Conservation (phyloP, 345 rosid species). For the Linum trigynum region DNA sequence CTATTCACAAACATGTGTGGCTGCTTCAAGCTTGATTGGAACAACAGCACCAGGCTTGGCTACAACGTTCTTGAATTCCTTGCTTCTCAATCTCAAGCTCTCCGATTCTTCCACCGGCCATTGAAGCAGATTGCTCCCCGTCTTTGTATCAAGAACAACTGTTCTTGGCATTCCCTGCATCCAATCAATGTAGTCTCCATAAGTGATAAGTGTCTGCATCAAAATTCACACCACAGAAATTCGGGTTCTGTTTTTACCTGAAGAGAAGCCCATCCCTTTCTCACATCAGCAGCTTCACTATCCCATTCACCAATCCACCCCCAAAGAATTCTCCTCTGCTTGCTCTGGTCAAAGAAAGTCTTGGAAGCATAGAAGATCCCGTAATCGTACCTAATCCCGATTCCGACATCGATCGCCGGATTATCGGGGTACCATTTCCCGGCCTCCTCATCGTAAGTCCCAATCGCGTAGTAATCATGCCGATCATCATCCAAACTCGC, state of each 20-base stretch:
- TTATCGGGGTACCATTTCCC: slow-evolving; percentile 46
- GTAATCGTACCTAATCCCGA: slow-evolving; percentile 58
- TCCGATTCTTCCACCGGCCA: slow-evolving; percentile 86
- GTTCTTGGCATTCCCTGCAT: slow-evolving; percentile 70
- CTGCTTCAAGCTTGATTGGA: slow-evolving; percentile 50
- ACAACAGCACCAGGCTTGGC: slow-evolving; percentile 49
- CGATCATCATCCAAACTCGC: slow-evolving; percentile 51
- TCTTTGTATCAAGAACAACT: slow-evolving; percentile 48
- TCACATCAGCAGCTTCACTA: slow-evolving; percentile 46
- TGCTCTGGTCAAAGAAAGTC: slow-evolving; percentile 50
- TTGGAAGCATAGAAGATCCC: slow-evolving; percentile 63
- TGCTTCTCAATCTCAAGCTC: slow-evolving; percentile 44
- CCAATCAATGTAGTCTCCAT: background rate
- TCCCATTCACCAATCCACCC: slow-evolving; percentile 70
- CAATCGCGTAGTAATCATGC: slow-evolving; percentile 59
- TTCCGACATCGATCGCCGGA: slow-evolving; percentile 46
- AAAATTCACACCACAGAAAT: background rate
- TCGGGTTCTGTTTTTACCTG: slow-evolving; percentile 29
- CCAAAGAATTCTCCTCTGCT: slow-evolving; percentile 52
- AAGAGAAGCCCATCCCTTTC: slow-evolving; percentile 71
- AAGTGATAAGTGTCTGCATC: too few relatives aligned
- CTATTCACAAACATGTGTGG: slow-evolving; percentile 62
- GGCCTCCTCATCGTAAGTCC: slow-evolving; percentile 40
- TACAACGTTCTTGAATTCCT: slow-evolving; percentile 33
- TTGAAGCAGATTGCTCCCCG: slow-evolving; percentile 52